Evolutionary conservation across 257 asterid species (phyloP).

Genomic region (Nicotiana noctiflora): DNA sequence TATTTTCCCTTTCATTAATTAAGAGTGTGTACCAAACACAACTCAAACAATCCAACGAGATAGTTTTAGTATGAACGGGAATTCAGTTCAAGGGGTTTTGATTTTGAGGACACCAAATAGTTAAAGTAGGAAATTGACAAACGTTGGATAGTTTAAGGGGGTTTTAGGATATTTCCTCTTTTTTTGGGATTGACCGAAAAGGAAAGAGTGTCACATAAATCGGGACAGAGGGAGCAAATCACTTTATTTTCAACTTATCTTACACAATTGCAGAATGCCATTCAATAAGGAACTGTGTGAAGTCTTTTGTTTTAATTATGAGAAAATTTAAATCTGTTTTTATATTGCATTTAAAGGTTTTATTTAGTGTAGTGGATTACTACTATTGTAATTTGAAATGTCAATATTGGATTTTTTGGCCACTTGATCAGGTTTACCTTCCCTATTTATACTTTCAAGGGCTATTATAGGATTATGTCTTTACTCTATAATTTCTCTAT

Average conservation of each 20-base stretch:
- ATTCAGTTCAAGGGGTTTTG: no score
- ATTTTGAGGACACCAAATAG: no score
- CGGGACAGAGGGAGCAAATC: neutral
- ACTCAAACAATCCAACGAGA: no score
- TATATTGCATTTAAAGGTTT: neutral
- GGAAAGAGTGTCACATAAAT: no score
- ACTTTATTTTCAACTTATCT: neutral
- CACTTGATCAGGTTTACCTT: neutral
- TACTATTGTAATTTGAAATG: no score
- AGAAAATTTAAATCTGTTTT: neutral
- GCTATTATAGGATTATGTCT: neutral
- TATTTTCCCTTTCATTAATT: no score
- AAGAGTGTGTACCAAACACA: no score
- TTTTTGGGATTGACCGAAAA: no score
- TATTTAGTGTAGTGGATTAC: neutral
- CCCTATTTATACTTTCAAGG: neutral
- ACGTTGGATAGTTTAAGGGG: no score
- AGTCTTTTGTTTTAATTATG: neutral
- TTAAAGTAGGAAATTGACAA: no score
- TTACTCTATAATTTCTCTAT: neutral
- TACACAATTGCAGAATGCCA: neutral
- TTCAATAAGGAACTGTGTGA: neutral
- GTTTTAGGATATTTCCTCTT: no score
- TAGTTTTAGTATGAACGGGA: no score
- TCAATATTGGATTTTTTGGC: neutral